Evolutionary conservation across 495 filamentous ascomycete genomes (phyloP), one percentile per base, ranked within the genome.

Genomic region (Penicillium flavigenum): DNA sequence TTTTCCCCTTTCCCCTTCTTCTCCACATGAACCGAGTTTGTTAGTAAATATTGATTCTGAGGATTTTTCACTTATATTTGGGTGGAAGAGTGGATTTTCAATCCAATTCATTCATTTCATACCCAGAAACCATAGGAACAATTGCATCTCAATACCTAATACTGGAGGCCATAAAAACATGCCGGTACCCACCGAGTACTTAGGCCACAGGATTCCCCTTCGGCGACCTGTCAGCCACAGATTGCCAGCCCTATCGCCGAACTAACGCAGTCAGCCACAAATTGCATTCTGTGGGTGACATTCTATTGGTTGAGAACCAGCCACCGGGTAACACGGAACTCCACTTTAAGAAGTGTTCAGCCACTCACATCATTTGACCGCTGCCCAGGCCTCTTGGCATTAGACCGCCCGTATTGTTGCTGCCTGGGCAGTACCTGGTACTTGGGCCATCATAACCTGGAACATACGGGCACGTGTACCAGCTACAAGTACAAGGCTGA

Each of bases 401-500:
- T 57, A 62, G 46, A 62, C 62, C 64, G 60, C 57, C 60, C 44
- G 62, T 59, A 63, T 63, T 45, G 60, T 36, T 65, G 63, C 60
- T 65, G 63, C 63, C 63, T 65, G 46, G 29, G 44, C 41, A 61
- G 51, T 50, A 59, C 56, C 27, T 4, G 49, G 42, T 54, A 54
- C 52, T 2, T 45, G 27, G 2, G 3, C 6, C 34, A 3, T 5
- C 3, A 14, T 46, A 47, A 31, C 52, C 16, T 4, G 52, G 42
- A 27, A 46, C 19, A 24, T 29, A 2, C 1, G 5, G 16, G 20
- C 17, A 27, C 42, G 38, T 11, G 52, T 54, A 46, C 52, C 19
- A 1, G 7, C 41, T 54, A 54, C 52, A n/a, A 14, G 3, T 44
- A 36, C 8, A 52, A 6, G 43, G 17, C 17, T 19, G 26, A 53